Base-by-base conservation (phyloP, 2,329 filamentous ascomycete genomes). In the Cordyceps tenuipes region DNA sequence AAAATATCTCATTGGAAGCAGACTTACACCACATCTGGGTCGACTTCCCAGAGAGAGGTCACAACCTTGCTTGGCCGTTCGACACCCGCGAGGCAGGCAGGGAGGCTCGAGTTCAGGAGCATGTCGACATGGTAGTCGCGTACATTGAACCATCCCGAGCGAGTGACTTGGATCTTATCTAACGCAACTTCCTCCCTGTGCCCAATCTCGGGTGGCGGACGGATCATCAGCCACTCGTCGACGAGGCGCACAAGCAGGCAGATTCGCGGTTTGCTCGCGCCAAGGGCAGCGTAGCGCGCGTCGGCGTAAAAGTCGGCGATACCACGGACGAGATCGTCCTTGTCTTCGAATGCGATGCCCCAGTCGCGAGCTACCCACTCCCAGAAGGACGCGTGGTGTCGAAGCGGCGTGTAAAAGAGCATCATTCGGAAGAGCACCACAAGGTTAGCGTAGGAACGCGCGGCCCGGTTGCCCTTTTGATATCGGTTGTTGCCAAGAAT, bases 91-190 rank as follows among this genome's bases (percentile, higher is more conserved):
- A 61, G 31, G n/a, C 52, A 26, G n/a, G 23, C 46, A 17, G 59
- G 52, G 5, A 56, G 59, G 12, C 29, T 61, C 13, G 23, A n/a
- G 36, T 61, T 46, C 59, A 61, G 51, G 13, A 61, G 52, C 59
- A 61, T 44, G 21, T 61, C 46, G 15, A 56, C 59, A 17, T 61
- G 59, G n/a, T 39, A 34, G 46, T 61, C 59, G 12, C 59, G 49
- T 5, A 61, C 36, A 1, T 21, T 19, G n/a, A 56, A 19, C 59
- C 59, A 61, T 1, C 15, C 26, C 3, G 23, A 17, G 3, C 58
- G 51, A 10, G 31, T 60, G 8, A 10, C 17, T 1, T 19, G 6
- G 29, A 50, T 36, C 15, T 9, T 39, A 3, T n/a, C 6, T 4
- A 47, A 29, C 7, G 46, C 19, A 3, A 59, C 7, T 0, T 13